Evolutionary conservation across 2,329 filamentous ascomycete genomes (phyloP).

Genomic region (Aspergillus neotritici): DNA sequence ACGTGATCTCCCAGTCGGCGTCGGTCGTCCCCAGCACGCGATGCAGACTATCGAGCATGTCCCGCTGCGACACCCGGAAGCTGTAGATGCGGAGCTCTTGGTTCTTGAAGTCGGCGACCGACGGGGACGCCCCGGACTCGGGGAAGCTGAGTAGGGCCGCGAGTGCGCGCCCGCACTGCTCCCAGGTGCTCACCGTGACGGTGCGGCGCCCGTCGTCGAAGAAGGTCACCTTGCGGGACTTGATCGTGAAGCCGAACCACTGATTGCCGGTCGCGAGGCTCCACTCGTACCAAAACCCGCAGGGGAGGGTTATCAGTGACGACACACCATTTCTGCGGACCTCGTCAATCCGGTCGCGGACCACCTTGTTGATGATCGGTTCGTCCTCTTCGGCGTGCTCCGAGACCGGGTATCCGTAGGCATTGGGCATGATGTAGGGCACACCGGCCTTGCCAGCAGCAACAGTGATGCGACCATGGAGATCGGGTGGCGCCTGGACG

Average conservation of each 20-base stretch:
- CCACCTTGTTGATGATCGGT: constrained; percentile 18
- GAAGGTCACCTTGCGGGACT: constrained; percentile 38
- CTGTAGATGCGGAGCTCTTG: constrained; percentile 47
- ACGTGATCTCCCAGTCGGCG: constrained; percentile 47
- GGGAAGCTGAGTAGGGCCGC: constrained; percentile 46
- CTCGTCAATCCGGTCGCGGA: constrained; percentile 15
- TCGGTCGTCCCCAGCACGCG: constrained; percentile 53
- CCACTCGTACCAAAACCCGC: constrained; percentile 51
- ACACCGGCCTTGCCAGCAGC: constrained; percentile 53
- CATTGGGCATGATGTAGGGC: constrained; percentile 51
- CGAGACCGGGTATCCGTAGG: constrained; percentile 23
- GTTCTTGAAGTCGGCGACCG: constrained; percentile 32
- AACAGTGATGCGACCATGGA: constrained; percentile 44
- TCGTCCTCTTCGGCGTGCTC: constrained; percentile 26
- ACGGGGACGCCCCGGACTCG: constrained; percentile 4
- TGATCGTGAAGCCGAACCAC: constrained; percentile 46
- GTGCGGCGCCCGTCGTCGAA: constrained; percentile 53
- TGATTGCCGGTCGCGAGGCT: constrained; percentile 34
- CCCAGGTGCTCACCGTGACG: constrained; percentile 57
- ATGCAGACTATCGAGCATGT: constrained; percentile 57
- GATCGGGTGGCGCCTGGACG: constrained; percentile 37
- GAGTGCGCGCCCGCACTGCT: constrained; percentile 50
- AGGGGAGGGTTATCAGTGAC: constrained; percentile 39
- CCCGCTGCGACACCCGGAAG: constrained; percentile 55
- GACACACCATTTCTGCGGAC: constrained; percentile 33